Base-by-base conservation (phyloP, 2,329 filamentous ascomycete species). In the Epichloe aotearoae region DNA sequence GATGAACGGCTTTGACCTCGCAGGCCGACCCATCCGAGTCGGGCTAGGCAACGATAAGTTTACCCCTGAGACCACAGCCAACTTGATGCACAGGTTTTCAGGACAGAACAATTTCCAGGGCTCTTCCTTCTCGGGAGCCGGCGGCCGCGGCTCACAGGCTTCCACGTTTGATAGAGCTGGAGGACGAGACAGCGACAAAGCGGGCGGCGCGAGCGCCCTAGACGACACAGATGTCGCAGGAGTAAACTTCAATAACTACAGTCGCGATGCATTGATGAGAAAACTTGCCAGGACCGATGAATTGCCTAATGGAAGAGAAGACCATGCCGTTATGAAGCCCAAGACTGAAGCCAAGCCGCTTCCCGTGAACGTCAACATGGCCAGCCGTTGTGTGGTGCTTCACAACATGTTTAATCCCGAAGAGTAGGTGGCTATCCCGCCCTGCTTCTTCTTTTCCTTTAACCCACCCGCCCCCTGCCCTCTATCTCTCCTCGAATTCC, bases 21-120 rank as follows among this genome's bases (percentile, higher is more conserved):
- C 93, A 62, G 90, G 90, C 70, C 90, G 93, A 66, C 89, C 90
- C 57, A 97, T 98, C 68, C 89, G 93, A 66, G 94, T 98, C 69
- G 93, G 93, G 70, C 88, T 98, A 74, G 93, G 93, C 71, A 98
- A 96, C 75, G 93, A 98, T 86, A 97, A 97, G 81, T 97, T 97
- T 73, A 97, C 90, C 71, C 86, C 90, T 64, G 93, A 97, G 73
- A 93, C 89, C 70, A 95, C 88, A 70, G 86, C 88, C 68, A 90
- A 88, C 72, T 80, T 95, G 66, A 75, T 95, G 65, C 88, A 94
- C 74, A 88, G 88, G 71, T 94, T 95, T 75, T 86, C 88, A 68
- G 84, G 86, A 65, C 84, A 86, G 69, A 83, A 81, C 69, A 79
- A 80, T 66, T 93, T 83, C 68, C 88, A 95, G 73, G 88, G 88